Evolutionary conservation across 1,284 basidiomycete species (phyloP).

Genomic region (Earliella scabrosa): DNA sequence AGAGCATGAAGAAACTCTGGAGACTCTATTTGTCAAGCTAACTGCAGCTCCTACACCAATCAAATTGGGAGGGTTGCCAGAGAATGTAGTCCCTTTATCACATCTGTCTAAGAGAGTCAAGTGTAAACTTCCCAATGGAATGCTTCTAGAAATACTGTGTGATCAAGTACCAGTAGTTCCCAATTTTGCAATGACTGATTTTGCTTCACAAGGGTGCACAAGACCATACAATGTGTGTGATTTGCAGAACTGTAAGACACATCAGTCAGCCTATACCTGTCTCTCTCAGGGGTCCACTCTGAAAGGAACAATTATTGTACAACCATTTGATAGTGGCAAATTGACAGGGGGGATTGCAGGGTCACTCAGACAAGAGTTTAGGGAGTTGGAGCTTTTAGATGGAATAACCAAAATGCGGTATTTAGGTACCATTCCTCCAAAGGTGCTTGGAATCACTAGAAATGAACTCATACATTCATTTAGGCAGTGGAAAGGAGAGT

Average conservation of each 20-base stretch:
- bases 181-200: slow-evolving; percentile 49
- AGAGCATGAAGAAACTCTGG: slow-evolving; percentile 25
- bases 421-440: no score
- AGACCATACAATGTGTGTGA: slow-evolving; percentile 38
- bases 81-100: slow-evolving; percentile 43
- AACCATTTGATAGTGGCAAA: slow-evolving; percentile 29
- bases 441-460: no score
- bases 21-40: slow-evolving; percentile 42
- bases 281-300: slow-evolving; percentile 37
- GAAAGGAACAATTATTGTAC: slow-evolving; percentile 39
- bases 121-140: slow-evolving; percentile 33
- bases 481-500: no score
- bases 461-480: no score
- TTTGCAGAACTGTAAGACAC: slow-evolving; percentile 32
- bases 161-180: slow-evolving; percentile 41
- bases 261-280: slow-evolving; percentile 41
- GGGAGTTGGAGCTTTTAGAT: no score
- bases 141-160: slow-evolving; percentile 26
- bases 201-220: slow-evolving; percentile 44
- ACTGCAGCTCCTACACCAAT: slow-evolving; percentile 35
- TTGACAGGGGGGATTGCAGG: slow-evolving; percentile 21
- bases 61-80: slow-evolving; percentile 39
- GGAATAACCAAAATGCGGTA: no score
- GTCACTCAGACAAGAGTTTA: slow-evolving; percentile 31
- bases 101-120: slow-evolving; percentile 12